These are phyloP conservation scores for Pyrenochaeta sp. DNA, from an alignment of 2,329 filamentous ascomycete genomes.

Conservation along the genomic window DNA sequence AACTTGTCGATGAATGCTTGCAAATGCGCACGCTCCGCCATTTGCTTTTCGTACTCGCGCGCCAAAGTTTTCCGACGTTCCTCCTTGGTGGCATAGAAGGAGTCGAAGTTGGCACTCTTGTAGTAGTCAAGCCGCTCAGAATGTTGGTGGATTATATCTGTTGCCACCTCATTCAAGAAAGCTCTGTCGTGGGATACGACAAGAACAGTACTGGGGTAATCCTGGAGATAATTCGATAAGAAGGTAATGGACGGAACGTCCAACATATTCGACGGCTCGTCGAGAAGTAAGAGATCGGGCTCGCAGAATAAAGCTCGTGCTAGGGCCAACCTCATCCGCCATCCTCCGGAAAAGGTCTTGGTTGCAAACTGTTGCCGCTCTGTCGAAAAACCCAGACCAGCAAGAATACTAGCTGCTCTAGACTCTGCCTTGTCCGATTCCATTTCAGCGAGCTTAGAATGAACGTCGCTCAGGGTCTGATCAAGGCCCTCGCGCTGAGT, in stretches of 20 bases:
- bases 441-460: constrained; percentile 94
- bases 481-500: constrained; percentile 89
- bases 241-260: constrained; percentile 99
- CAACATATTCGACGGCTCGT: constrained; percentile 99
- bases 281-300: constrained; percentile 91
- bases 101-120: constrained; percentile 89
- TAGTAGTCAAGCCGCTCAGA: constrained; percentile 98
- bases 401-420: constrained; percentile 92
- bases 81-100: constrained; percentile 86
- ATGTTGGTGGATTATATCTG: constrained; percentile 98
- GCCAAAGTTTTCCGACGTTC: constrained; percentile 96
- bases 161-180: constrained; percentile 98
- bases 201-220: constrained; percentile 91
- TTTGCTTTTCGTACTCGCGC: constrained; percentile 98
- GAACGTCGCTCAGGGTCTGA: constrained; percentile 87
- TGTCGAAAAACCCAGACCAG: constrained; percentile 93
- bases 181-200: constrained; percentile 99
- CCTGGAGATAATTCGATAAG: constrained; percentile 92
- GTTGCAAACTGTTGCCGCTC: constrained; percentile 93
- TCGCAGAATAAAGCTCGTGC: constrained; percentile 97
- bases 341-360: constrained; percentile 99
- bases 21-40: constrained; percentile 90
- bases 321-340: constrained; percentile 96
- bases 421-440: constrained; percentile 98
- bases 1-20: constrained; percentile 99